phyloP scores from a whole-genome alignment of 208 protist genomes.

The Leishmania guyanensis region DNA sequence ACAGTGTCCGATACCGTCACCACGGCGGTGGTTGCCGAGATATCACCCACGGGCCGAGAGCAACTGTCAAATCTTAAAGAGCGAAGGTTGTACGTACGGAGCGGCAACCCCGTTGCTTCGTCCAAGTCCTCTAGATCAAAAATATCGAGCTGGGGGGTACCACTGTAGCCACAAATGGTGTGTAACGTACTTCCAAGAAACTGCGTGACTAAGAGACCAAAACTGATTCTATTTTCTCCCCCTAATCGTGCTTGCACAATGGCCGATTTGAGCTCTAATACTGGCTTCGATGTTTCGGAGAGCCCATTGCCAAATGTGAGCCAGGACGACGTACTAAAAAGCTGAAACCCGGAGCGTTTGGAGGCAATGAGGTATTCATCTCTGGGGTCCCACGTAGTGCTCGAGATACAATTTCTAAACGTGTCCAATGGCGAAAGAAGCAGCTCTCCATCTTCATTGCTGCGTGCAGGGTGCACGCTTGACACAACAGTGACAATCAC shows the following conservation, averaged over 20 bases:
- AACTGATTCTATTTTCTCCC: constrained; percentile 31
- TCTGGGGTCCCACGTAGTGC: constrained; percentile 27
- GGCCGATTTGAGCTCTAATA: constrained; percentile 13
- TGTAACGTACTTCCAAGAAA: constrained; percentile 62
- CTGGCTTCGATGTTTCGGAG: not conserved
- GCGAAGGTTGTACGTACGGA: constrained; percentile 44
- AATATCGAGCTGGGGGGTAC: constrained; percentile 47
- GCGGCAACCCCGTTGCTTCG: constrained; percentile 52
- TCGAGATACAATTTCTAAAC: constrained; percentile 25
- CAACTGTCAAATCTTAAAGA: not conserved
- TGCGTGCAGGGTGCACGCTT: constrained; percentile 9
- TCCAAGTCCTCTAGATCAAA: constrained; percentile 85
- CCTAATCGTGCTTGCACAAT: constrained; percentile 19
- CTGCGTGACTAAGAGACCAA: constrained; percentile 53
- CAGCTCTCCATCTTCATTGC: constrained; percentile 10
- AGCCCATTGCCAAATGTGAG: not conserved
- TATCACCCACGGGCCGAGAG: not conserved
- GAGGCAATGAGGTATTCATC: constrained; percentile 26
- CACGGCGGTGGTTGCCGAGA: constrained; percentile 33
- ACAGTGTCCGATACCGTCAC: constrained; percentile 36
- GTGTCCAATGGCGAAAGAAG: constrained; percentile 17
- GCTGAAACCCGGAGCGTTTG: constrained; percentile 28
- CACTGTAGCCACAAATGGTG: constrained; percentile 45
- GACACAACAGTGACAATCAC: constrained; percentile 3
- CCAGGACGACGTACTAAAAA: constrained; percentile 15